Evolutionary conservation across 2,329 filamentous ascomycete genomes (phyloP).

Genomic region (Madurella mycetomatis): DNA sequence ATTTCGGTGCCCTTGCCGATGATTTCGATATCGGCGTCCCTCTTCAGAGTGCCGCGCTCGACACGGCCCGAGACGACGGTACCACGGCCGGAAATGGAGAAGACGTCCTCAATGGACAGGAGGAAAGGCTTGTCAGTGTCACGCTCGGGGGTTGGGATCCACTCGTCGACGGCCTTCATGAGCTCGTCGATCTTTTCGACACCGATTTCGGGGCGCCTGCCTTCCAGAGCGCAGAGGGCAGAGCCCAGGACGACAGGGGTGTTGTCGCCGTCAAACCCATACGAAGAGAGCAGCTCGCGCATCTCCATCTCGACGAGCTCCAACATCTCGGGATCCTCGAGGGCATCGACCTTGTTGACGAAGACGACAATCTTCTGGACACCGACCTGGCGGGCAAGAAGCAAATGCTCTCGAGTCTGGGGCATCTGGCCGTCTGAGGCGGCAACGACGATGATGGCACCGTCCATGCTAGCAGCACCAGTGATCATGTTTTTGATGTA

Average conservation of each 20-base stretch:
- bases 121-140: constrained; percentile 98
- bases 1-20: constrained; percentile 76
- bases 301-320: constrained; percentile 99
- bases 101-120: constrained; percentile 94
- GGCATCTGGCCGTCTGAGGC: constrained; percentile 99
- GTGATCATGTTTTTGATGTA: constrained; percentile 99
- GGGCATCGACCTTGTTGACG: constrained; percentile 98
- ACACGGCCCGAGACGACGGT: constrained; percentile 97
- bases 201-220: constrained; percentile 82
- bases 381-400: constrained; percentile 96
- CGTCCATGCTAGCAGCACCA: constrained; percentile 98
- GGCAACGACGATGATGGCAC: constrained; percentile 96
- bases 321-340: constrained; percentile 98
- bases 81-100: constrained; percentile 87
- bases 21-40: constrained; percentile 89
- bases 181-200: constrained; percentile 85
- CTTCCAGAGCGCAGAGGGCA: constrained; percentile 88
- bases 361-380: constrained; percentile 98
- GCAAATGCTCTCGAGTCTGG: constrained; percentile 96
- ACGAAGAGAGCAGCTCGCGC: constrained; percentile 88
- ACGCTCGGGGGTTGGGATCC: constrained; percentile 94
- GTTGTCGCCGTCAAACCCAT: constrained; percentile 97
- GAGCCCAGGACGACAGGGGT: constrained; percentile 97
- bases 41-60: constrained; percentile 91
- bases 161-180: constrained; percentile 80